These are phyloP conservation scores for Citrus trifoliata DNA, from an alignment of 345 rosid genomes.

Conservation along the genomic window DNA sequence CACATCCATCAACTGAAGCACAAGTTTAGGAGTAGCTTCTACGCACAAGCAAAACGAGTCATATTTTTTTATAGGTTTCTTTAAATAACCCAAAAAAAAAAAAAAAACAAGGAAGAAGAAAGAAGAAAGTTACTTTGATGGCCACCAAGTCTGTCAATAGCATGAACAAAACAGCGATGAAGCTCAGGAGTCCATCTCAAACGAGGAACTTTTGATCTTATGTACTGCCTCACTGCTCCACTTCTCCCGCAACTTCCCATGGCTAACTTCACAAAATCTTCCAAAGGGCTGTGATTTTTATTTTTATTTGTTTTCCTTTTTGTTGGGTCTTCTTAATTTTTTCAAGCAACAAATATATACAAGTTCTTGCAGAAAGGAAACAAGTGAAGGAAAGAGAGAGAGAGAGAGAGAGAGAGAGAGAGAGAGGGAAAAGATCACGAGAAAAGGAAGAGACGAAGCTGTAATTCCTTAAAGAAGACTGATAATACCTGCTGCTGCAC, in stretches of 20 bases:
- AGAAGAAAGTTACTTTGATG: conserved; percentile 51
- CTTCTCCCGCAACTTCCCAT: conserved; percentile 80
- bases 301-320: too few species aligned
- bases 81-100: neutral
- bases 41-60: conserved; percentile 7
- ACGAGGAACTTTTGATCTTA: conserved; percentile 89
- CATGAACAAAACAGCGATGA: conserved; percentile 87
- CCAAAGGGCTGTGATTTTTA: conserved; percentile 1
- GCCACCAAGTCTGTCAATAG: conserved; percentile 89
- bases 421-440: conserved; percentile 30
- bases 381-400: too few species aligned
- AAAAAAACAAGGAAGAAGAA: neutral
- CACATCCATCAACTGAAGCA: conserved; percentile 96
- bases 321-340: neutral
- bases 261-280: neutral
- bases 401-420: conserved; percentile 1
- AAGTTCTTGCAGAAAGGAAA: too few species aligned
- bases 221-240: conserved; percentile 81
- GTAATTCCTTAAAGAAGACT: conserved; percentile 42
- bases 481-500: conserved; percentile 28
- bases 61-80: neutral
- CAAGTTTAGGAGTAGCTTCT: conserved; percentile 97
- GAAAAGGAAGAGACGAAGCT: conserved; percentile 44
- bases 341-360: conserved; percentile 2
- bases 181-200: conserved; percentile 98